phyloP scores from a whole-genome alignment of 495 filamentous ascomycete genomes.

The Bathelium albidoporum region DNA sequence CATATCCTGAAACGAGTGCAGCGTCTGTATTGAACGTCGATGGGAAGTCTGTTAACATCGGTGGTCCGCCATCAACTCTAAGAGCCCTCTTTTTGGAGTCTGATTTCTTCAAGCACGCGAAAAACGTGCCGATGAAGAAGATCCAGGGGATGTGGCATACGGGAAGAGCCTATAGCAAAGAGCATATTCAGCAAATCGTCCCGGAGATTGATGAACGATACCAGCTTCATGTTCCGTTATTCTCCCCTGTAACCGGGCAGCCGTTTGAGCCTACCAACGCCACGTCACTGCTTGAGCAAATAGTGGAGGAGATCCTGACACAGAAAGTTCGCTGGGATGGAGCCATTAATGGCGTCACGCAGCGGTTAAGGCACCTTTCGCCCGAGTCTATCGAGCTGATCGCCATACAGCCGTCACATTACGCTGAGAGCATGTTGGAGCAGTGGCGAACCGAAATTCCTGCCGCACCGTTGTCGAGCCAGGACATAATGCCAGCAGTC shows the following conservation, averaged over 20 bases:
- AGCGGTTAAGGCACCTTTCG: background rate
- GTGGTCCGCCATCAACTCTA: constrained; percentile 35
- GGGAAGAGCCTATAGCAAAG: constrained; percentile 28
- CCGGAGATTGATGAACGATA: constrained; percentile 6
- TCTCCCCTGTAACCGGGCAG: constrained; percentile 12
- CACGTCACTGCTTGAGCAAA: constrained; percentile 7
- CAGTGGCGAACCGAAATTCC: constrained; percentile 1
- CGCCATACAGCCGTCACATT: background rate
- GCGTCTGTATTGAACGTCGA: constrained; percentile 33
- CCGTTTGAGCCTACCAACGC: constrained; percentile 7
- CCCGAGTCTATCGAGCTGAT: background rate
- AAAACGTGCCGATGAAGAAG: constrained; percentile 26
- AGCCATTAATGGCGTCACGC: background rate
- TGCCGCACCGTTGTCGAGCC: background rate
- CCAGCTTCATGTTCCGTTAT: background rate
- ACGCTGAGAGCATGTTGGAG: background rate
- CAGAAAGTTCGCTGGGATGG: constrained; percentile 9
- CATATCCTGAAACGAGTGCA: constrained; percentile 18
- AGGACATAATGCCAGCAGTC: constrained; percentile 1
- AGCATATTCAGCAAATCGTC: constrained; percentile 25
- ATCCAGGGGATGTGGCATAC: constrained; percentile 36
- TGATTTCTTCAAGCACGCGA: constrained; percentile 27
- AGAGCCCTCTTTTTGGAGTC: constrained; percentile 27
- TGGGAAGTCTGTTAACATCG: constrained; percentile 31
- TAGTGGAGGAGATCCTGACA: constrained; percentile 16